Conservation (phyloP, 1,284 basidiomycete species). For the Ustilago trichophora region DNA sequence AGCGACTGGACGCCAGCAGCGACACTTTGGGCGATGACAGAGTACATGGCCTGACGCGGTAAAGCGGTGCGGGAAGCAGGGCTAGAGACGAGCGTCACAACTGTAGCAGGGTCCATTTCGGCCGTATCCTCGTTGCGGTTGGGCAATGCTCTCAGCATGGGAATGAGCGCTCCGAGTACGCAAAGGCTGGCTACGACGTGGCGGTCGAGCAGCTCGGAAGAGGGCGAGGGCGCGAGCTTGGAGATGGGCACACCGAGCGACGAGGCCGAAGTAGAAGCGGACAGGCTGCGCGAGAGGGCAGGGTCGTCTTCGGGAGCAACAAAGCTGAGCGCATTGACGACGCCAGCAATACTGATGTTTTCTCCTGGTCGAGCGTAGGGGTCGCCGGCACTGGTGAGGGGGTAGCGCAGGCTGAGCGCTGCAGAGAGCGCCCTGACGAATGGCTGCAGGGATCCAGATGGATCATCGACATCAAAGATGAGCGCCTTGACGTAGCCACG, state of each 20-base stretch:
- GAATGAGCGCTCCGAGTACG: conserved; percentile 42
- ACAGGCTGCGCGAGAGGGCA: conserved; percentile 21
- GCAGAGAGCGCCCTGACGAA: conserved; percentile 55
- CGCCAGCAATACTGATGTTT: conserved; percentile 53
- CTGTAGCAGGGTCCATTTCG: conserved; percentile 26
- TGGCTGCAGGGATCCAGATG: conserved; percentile 37
- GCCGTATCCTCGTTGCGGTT: conserved; percentile 25
- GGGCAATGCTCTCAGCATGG: conserved; percentile 42
- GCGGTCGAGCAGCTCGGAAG: conserved; percentile 41
- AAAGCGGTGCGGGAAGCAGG: conserved; percentile 45
- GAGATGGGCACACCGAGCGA: conserved; percentile 31
- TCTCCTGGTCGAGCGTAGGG: conserved; percentile 63
- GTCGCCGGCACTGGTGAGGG: conserved; percentile 61
- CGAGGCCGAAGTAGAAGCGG: conserved; percentile 18
- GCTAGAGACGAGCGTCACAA: conserved; percentile 47
- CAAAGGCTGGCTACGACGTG: conserved; percentile 56
- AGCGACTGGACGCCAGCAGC: conserved; percentile 48
- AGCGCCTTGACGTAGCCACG: conserved; percentile 62
- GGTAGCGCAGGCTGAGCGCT: conserved; percentile 57
- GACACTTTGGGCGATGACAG: conserved; percentile 51
- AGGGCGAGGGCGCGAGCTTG: conserved; percentile 29
- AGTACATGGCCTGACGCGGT: conserved; percentile 44
- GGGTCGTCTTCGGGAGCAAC: conserved; percentile 39
- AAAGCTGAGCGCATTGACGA: conserved; percentile 60
- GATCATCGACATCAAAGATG: conserved; percentile 41